These are phyloP conservation scores for Voacanga thouarsii DNA, from an alignment of 257 asterid genomes.

Conservation along the genomic window DNA sequence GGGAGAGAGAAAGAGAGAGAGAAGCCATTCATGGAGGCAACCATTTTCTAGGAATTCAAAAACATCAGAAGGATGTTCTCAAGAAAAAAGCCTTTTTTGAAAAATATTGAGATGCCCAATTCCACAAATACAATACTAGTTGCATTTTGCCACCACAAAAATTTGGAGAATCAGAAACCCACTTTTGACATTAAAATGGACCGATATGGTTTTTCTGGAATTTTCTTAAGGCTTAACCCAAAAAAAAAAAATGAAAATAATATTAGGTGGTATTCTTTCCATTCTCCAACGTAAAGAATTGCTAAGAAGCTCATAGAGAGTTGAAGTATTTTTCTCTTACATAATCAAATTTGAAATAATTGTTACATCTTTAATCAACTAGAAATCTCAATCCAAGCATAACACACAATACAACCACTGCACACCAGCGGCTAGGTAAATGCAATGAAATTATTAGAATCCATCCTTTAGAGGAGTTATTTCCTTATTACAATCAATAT, in stretches of 20 bases:
- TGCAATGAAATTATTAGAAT: not conserved
- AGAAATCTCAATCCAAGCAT: no score
- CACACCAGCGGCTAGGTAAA: not conserved
- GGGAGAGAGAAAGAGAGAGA: no score
- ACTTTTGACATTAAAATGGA: not conserved
- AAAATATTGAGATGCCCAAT: not conserved
- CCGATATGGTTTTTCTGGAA: not conserved
- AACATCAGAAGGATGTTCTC: not conserved
- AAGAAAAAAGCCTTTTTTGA: not conserved
- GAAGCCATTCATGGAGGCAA: not conserved
- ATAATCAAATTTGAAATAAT: not conserved
- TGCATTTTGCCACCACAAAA: not conserved
- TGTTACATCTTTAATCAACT: not conserved
- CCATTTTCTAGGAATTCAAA: not conserved
- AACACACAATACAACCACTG: not conserved
- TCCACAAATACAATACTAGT: not conserved
- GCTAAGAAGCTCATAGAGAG: not conserved
- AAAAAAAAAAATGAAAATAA: not conserved
- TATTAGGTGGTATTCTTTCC: not conserved
- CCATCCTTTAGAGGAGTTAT: not conserved
- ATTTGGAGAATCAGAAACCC: not conserved
- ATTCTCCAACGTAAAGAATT: not conserved
- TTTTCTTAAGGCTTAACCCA: not conserved
- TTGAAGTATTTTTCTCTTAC: not conserved
- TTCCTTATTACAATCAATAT: no score